Percentiles rank a stretch among this genome's conserved stretches.
These are phyloP conservation scores for Diplodia sapinea DNA, from an alignment of 2,329 filamentous ascomycete genomes.

Conservation along the genomic window DNA sequence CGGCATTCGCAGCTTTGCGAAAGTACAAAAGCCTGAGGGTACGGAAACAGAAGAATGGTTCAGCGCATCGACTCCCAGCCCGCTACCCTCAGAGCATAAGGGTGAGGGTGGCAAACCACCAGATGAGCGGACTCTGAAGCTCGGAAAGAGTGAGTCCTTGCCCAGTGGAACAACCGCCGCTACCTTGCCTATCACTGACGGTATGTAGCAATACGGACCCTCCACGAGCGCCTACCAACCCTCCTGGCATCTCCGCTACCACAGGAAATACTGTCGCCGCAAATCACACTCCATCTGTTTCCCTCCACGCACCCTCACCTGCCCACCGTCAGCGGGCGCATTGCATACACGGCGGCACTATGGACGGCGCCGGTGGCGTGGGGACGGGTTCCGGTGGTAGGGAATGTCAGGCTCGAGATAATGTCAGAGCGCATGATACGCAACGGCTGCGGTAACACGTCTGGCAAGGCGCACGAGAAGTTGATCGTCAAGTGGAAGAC, in stretches of 20 bases:
- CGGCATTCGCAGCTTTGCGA: conserved; percentile 38
- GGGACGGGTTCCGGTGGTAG: conserved; percentile 88
- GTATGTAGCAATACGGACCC: conserved; percentile 60
- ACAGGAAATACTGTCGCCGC: conserved; percentile 66
- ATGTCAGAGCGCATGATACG: conserved; percentile 84
- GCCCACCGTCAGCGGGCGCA: conserved; percentile 86
- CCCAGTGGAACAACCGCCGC: background rate
- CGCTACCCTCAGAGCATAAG: conserved; percentile 36
- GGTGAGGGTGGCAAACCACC: conserved; percentile 56
- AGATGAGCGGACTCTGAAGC: conserved; percentile 65
- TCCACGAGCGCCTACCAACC: conserved; percentile 68
- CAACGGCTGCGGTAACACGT: conserved; percentile 54
- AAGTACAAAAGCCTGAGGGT: conserved; percentile 41
- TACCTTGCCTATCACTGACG: background rate
- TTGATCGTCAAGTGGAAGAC: conserved; percentile 92
- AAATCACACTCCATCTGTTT: conserved; percentile 67
- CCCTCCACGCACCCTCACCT: conserved; percentile 83
- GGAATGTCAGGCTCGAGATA: conserved; percentile 87
- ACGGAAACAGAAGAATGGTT: conserved; percentile 52
- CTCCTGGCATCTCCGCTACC: conserved; percentile 67
- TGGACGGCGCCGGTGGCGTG: conserved; percentile 97
- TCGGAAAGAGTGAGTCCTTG: conserved; percentile 63
- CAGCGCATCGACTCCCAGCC: conserved; percentile 47
- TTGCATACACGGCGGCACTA: conserved; percentile 89
- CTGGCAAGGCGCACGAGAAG: conserved; percentile 67